Conservation (phyloP, 2,329 filamentous ascomycete species). For the Aureobasidium sp. region DNA sequence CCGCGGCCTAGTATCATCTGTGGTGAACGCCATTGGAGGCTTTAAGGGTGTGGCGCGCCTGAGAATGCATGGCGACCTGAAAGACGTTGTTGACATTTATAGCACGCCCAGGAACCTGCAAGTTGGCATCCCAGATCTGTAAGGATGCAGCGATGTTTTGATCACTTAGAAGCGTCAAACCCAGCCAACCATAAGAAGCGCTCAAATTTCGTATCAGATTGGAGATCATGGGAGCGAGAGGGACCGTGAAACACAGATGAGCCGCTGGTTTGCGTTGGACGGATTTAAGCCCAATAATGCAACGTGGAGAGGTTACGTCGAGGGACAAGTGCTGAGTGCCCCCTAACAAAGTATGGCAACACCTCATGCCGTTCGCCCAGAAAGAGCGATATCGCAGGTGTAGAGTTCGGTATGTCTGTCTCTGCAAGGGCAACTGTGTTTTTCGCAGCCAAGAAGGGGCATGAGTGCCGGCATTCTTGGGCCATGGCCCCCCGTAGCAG, state of each 20-base stretch:
- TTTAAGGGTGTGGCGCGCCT: neutral
- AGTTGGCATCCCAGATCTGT: neutral
- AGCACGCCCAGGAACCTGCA: neutral
- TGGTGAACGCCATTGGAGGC: neutral
- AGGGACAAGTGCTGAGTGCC: neutral
- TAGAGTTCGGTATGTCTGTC: neutral
- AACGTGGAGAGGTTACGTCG: neutral
- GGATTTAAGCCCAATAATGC: neutral
- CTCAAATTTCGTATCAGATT: neutral
- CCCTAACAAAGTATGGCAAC: neutral
- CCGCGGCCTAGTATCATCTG: neutral
- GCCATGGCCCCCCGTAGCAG: no score
- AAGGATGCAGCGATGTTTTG: neutral
- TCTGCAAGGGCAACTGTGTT: neutral
- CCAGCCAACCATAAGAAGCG: neutral
- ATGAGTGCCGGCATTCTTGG: neutral
- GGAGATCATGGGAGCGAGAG: neutral
- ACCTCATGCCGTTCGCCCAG: neutral
- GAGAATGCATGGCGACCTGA: neutral
- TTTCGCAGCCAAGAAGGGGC: neutral
- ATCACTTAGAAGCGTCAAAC: no score
- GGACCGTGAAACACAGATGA: neutral
- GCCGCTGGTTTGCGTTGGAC: neutral
- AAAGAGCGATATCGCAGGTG: neutral
- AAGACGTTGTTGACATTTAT: neutral